Base-by-base conservation (phyloP, 1,139 yeast genomes). In the Kodamaea arcana region DNA sequence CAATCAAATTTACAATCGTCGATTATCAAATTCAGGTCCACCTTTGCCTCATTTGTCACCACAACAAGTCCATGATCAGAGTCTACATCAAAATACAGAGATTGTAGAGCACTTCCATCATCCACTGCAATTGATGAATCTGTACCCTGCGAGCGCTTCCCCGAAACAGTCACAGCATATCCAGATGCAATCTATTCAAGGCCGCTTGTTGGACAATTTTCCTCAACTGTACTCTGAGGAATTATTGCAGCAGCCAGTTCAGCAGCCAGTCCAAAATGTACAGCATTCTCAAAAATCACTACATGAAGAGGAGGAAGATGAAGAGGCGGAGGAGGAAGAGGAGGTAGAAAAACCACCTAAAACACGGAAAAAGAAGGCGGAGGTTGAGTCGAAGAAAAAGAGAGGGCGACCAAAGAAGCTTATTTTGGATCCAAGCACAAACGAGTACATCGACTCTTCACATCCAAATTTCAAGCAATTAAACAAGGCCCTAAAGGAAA, bases 341-440 rank as follows among this genome's bases (percentile, higher is more conserved):
- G 37, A 31, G 4, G 50, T 39, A 22, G 30, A 30, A 18, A 17
- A 27, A 15, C n/a, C 13, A 6, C 24, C 32, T 3, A 32, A 33
- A 28, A 20, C 25, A 24, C 22, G 31, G 3, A 25, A 36, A 23
- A 35, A 39, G 33, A 32, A 31, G 25, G 31, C 28, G 31, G 37
- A 33, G 21, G 5, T 15, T 14, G 59, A 46, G 10, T 47, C 49
- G 13, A 67, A 65, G 49, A 62, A 64, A 45, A 64, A 61, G 42
- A 51, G 75, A 37, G 76, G 76, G 3, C 58, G 75, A 30, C 75
- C 76, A 13, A 67, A 58, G 48, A 64, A 69, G 41, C 55, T 67
- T 25, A 58, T 69, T 27, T 57, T 65, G 35, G 75, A 69, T 43
- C 70, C 72, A 1, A 38, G 65, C 12, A 55, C 69, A 9, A 69